Evolutionary conservation across 371 early-diverging fungal species (phyloP).

Genomic region (Saksenaea oblongispora): DNA sequence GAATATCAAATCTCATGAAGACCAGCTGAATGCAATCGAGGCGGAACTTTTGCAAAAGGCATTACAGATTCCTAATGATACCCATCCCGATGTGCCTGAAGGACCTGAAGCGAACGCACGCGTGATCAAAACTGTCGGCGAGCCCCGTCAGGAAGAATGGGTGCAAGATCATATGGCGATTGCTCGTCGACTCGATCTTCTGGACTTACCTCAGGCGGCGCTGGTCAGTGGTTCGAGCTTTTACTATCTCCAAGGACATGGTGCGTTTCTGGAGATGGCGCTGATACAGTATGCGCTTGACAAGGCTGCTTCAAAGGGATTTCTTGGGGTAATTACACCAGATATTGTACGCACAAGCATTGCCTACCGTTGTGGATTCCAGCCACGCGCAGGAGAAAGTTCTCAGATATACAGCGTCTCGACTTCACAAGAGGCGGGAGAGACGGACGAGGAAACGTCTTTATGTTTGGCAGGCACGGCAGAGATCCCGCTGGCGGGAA

Average conservation of each 20-base stretch:
- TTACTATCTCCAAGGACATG: constrained; percentile 83
- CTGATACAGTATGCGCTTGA: constrained; percentile 85
- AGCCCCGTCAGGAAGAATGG: constrained; percentile 28
- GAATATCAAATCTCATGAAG: constrained; percentile 40
- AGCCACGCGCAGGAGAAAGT: constrained; percentile 74
- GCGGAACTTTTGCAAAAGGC: constrained; percentile 52
- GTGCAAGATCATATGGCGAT: constrained; percentile 72
- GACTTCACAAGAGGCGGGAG: neutral
- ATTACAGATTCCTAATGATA: constrained; percentile 71
- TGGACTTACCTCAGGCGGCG: constrained; percentile 85
- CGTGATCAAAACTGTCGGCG: constrained; percentile 49
- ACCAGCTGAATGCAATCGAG: constrained; percentile 35
- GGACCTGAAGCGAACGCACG: constrained; percentile 65
- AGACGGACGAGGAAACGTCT: constrained; percentile 6
- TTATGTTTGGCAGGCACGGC: constrained; percentile 88
- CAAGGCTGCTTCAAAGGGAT: constrained; percentile 71
- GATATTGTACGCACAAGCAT: constrained; percentile 83
- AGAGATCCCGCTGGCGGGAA: constrained; percentile 91
- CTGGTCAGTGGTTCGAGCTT: constrained; percentile 83
- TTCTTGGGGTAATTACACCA: constrained; percentile 80
- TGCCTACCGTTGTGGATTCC: constrained; percentile 90
- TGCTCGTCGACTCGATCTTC: constrained; percentile 60
- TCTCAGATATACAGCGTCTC: constrained; percentile 74
- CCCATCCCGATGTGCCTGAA: constrained; percentile 65
- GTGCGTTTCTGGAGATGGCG: constrained; percentile 86